Evolutionary conservation across 352 stramenopile species (phyloP).

Genomic region (Paralagenidium karlingii): DNA sequence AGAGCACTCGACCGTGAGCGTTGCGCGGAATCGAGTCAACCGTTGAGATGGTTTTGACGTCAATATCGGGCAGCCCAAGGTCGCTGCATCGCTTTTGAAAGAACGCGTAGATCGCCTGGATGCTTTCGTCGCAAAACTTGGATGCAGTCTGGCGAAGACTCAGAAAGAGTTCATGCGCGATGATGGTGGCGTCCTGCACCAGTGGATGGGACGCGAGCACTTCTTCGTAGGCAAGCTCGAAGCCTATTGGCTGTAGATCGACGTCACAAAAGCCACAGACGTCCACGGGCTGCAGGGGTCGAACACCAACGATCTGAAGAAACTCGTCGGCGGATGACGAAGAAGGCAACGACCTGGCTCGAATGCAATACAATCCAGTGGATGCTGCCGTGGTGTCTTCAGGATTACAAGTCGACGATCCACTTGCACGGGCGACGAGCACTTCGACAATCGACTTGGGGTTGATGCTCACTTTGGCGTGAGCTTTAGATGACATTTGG

Average conservation of each 20-base stretch:
- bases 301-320: constrained; percentile 3
- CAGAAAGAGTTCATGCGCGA: constrained; percentile 1
- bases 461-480: no score
- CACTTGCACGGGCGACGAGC: no score
- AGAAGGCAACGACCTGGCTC: constrained; percentile 2
- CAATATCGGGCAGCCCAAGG: neutral
- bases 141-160: constrained; percentile 1
- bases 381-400: no score
- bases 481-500: no score
- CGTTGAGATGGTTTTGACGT: neutral
- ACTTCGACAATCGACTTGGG: no score
- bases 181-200: constrained; percentile 8
- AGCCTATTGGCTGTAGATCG: neutral
- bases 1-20: no score
- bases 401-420: no score
- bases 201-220: constrained; percentile 14
- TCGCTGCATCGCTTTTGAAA: constrained; percentile 1
- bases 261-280: no score
- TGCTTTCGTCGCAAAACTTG: constrained; percentile 7
- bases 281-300: no score
- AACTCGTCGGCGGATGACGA: neutral
- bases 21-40: neutral
- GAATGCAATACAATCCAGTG: neutral
- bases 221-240: constrained; percentile 11
- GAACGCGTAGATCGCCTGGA: constrained; percentile 7